A percentile compares a stretch with the other conserved stretches of the same genome.
phyloP scores from a whole-genome alignment of 768 basidiomycete genomes.

The Tylopilus subfusipes region DNA sequence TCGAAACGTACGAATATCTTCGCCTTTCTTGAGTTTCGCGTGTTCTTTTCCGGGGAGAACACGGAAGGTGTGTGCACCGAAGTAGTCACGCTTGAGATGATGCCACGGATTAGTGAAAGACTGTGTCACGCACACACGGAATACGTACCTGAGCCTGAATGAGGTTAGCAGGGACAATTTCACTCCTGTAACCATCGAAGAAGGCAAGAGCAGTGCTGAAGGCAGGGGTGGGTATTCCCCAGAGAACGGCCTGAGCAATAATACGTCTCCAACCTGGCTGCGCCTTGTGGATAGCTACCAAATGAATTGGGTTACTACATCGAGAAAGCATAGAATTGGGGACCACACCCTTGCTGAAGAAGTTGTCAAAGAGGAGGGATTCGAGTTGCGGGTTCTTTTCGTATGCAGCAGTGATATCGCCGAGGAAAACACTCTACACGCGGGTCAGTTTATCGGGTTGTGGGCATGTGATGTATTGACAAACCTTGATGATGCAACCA shows the following conservation, averaged over 20 bases:
- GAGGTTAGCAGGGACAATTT: slow-evolving; percentile 89
- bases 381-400: slow-evolving; percentile 80
- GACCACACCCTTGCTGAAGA: slow-evolving; percentile 85
- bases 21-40: slow-evolving; percentile 66
- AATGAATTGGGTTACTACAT: slow-evolving; percentile 1
- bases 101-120: slow-evolving; percentile 3
- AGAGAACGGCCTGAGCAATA: slow-evolving; percentile 91
- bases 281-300: slow-evolving; percentile 80
- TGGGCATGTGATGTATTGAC: slow-evolving; percentile 10
- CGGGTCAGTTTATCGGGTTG: slow-evolving; percentile 5
- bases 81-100: slow-evolving; percentile 81
- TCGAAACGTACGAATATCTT: slow-evolving; percentile 79
- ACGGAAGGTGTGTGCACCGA: slow-evolving; percentile 97
- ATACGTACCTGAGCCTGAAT: slow-evolving; percentile 80
- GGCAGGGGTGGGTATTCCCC: slow-evolving; percentile 98
- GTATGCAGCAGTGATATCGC: slow-evolving; percentile 90
- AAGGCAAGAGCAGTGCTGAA: slow-evolving; percentile 97
- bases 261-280: slow-evolving; percentile 99
- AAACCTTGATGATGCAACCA: slow-evolving; percentile 96
- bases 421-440: slow-evolving; percentile 80
- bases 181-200: slow-evolving; percentile 98
- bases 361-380: slow-evolving; percentile 91
- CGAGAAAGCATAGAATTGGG: neutral
- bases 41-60: slow-evolving; percentile 92
- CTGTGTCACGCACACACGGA: neutral